Percentiles rank a stretch among this genome's conserved stretches.
Conservation (phyloP, 768 basidiomycete genomes). For the Kockovaella imperatae region DNA sequence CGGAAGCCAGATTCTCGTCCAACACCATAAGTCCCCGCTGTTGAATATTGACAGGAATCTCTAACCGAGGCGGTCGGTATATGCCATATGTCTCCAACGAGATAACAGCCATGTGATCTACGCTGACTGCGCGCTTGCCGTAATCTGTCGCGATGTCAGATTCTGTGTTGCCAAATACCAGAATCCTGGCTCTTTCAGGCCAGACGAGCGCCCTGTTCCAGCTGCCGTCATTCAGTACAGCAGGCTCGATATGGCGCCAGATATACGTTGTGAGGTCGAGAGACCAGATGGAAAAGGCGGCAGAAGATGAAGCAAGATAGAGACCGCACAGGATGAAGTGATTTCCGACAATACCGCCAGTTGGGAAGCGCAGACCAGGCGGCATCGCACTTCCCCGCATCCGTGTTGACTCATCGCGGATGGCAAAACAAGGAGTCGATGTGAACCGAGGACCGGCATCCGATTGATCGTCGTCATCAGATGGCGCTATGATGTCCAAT, state of each 20-base stretch:
- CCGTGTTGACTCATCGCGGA: conserved; percentile 67
- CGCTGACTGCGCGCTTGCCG: conserved; percentile 38
- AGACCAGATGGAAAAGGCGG: conserved; percentile 94
- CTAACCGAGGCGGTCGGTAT: conserved; percentile 66
- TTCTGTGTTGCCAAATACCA: conserved; percentile 79
- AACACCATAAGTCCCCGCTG: conserved; percentile 75
- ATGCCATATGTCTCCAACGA: conserved; percentile 93
- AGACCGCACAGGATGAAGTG: conserved; percentile 85
- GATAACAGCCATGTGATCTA: conserved; percentile 76
- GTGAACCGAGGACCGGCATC: conserved; percentile 9
- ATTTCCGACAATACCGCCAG: conserved; percentile 81
- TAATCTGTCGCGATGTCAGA: conserved; percentile 40
- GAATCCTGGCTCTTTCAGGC: conserved; percentile 71
- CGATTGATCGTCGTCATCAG: not conserved
- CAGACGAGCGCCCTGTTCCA: conserved; percentile 92
- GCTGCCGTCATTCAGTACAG: conserved; percentile 67
- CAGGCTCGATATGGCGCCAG: conserved; percentile 35
- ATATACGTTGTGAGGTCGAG: conserved; percentile 58
- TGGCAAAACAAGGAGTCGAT: conserved; percentile 54
- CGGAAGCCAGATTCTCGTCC: conserved; percentile 70
- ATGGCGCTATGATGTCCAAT: conserved; percentile 78
- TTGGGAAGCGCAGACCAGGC: conserved; percentile 91
- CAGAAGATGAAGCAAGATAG: conserved; percentile 86
- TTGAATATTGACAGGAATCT: conserved; percentile 64
- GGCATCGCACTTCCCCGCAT: conserved; percentile 75